Base-by-base conservation (phyloP, 1,284 basidiomycete genomes). In the Ustilago sp. region DNA sequence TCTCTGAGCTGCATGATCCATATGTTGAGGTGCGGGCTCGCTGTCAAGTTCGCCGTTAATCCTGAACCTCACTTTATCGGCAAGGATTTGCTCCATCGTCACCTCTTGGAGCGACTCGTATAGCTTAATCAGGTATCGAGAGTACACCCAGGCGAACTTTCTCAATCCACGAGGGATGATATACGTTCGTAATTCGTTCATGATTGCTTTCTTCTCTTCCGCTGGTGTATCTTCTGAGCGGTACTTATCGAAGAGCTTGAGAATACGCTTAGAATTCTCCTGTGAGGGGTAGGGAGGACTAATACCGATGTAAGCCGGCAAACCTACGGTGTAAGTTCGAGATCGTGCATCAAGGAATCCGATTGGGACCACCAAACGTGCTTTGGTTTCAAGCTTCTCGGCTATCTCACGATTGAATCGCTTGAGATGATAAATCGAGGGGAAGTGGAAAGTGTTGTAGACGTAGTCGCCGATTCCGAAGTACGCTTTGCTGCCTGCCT, bases 361-460 rank as follows among this genome's bases (percentile, higher is more conserved):
- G 11, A 73, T 58, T 2, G 65, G 47, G 2, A 43, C 17, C n/a
- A 67, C 35, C 3, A 9, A 4, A 9, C 28, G 36, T 3, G 17
- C 31, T 32, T 13, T 12, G 6, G 5, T 15, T 23, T 60, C 53
- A 13, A 68, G 23, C 6, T 7, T 15, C 11, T 15, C 15, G 34
- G 52, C 59, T 23, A 72, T 8, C 5, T 66, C 57, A 3, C 1
- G n/a, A 35, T 64, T 39, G 56, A 68, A 63, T 4, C 58, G 52
- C 36, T 68, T 53, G 12, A 68, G 38, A 32, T 63, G 70, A 7
- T 12, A 19, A 5, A 6, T 8, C 1, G 65, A 34, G 23, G 60
- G 39, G 11, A 72, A 48, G 34, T 34, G 39, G 65, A 68, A 73
- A 19, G 58, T 58, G 54, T 63, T 63, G 62, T 73, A 73, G 17